Percentiles rank a stretch among this genome's conserved stretches.
These are phyloP conservation scores for Colletotrichum phormii DNA, from an alignment of 2,329 filamentous ascomycete genomes.

Conservation along the genomic window DNA sequence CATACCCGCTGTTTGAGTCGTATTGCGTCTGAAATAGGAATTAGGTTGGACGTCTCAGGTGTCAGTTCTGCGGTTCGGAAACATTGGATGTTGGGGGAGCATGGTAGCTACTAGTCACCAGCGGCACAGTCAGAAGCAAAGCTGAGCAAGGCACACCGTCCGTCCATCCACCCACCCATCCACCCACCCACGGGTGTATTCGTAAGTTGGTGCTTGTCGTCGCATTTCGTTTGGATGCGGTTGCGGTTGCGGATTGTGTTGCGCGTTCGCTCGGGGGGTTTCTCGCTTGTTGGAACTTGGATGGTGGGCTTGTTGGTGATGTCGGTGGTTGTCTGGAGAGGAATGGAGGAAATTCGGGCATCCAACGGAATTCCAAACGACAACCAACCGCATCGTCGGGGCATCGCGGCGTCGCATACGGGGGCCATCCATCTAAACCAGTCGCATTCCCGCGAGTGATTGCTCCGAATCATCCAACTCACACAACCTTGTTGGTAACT, in stretches of 20 bases:
- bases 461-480: conserved; percentile 28
- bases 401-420: conserved; percentile 28
- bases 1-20: conserved; percentile 17
- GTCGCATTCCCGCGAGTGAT: conserved; percentile 28
- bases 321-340: conserved; percentile 23
- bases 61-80: conserved; percentile 22
- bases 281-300: neutral
- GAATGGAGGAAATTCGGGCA: conserved; percentile 33
- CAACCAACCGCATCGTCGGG: neutral
- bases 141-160: neutral
- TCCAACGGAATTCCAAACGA: conserved; percentile 22
- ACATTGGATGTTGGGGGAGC: conserved; percentile 27
- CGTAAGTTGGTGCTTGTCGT: conserved; percentile 3
- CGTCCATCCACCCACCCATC: neutral
- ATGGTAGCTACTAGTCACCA: conserved; percentile 17
- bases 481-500: conserved; percentile 7
- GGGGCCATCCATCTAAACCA: conserved; percentile 27
- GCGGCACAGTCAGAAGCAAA: conserved; percentile 11
- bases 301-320: conserved; percentile 13
- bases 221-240: conserved; percentile 15
- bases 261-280: conserved; percentile 1
- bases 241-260: neutral
- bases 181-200: conserved; percentile 3
- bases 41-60: conserved; percentile 19
- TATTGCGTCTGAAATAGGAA: conserved; percentile 14